A percentile compares a stretch with the other conserved stretches of the same genome.
Conservation (phyloP, 2,329 filamentous ascomycete genomes). For the Microsporum audouinii region DNA sequence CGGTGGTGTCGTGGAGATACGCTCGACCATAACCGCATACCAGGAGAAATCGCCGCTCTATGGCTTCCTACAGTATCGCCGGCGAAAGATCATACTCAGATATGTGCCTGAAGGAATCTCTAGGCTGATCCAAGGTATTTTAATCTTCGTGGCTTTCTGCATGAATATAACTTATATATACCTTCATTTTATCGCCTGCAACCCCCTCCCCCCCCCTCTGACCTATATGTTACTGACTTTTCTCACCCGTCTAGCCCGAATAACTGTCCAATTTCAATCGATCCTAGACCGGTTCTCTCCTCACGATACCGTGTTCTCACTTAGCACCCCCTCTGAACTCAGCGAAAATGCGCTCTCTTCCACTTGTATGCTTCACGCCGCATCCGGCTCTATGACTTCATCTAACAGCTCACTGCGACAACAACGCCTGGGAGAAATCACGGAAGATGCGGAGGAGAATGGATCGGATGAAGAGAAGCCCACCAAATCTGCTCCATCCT, state of each 20-base stretch:
- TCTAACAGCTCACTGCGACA: constrained; percentile 68
- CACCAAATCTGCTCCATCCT: not conserved
- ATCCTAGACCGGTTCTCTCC: constrained; percentile 53
- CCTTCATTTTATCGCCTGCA: not conserved
- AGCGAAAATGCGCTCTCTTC: constrained; percentile 80
- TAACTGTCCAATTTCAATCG: constrained; percentile 57
- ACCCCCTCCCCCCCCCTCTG: not conserved
- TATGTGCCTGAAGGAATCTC: constrained; percentile 87
- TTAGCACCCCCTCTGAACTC: constrained; percentile 63
- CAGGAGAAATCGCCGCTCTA: constrained; percentile 80
- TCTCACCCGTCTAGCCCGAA: constrained; percentile 52
- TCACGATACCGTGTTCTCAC: constrained; percentile 73
- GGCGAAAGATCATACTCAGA: constrained; percentile 83
- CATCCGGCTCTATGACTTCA: constrained; percentile 73
- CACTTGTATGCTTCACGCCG: constrained; percentile 79
- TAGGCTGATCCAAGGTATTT: constrained; percentile 76
- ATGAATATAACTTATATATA: constrained; percentile 3
- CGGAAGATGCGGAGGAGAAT: constrained; percentile 81
- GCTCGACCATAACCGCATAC: constrained; percentile 64
- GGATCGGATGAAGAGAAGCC: constrained; percentile 45
- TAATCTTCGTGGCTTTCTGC: constrained; percentile 9
- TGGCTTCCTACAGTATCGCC: constrained; percentile 78
- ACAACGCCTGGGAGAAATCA: constrained; percentile 76
- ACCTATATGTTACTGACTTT: constrained; percentile 7
- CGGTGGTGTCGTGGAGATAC: constrained; percentile 73